These are phyloP conservation scores for Emmonsiellopsis sp. DNA, from an alignment of 2,329 filamentous ascomycete genomes.

Conservation along the genomic window DNA sequence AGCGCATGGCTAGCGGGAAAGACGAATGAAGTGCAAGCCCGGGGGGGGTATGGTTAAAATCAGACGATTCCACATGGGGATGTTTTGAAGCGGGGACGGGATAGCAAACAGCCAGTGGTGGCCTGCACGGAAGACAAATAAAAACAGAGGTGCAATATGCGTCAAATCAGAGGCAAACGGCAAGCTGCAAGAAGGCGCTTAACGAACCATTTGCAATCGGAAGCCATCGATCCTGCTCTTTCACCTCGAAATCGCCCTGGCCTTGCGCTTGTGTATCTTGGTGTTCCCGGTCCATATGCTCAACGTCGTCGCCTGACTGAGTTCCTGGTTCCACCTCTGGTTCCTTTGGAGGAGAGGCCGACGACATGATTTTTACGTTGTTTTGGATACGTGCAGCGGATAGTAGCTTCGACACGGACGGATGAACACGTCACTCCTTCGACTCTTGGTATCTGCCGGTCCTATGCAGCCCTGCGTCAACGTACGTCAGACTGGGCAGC, in stretches of 20 bases:
- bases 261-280: slow-evolving; percentile 64
- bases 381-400: slow-evolving; percentile 25
- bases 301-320: slow-evolving; percentile 85
- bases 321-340: slow-evolving; percentile 79
- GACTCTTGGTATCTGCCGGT: slow-evolving; percentile 8
- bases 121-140: slow-evolving; percentile 16
- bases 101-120: slow-evolving; percentile 18
- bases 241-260: slow-evolving; percentile 92
- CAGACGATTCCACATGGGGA: slow-evolving; percentile 2
- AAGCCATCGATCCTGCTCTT: slow-evolving; percentile 98
- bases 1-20: slow-evolving; percentile 39
- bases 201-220: slow-evolving; percentile 99
- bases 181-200: slow-evolving; percentile 26
- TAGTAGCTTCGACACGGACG: slow-evolving; percentile 28
- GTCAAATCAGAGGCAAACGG: slow-evolving; percentile 39
- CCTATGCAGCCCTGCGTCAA: slow-evolving; percentile 11
- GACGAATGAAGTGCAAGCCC: slow-evolving; percentile 25
- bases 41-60: slow-evolving; percentile 1
- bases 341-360: slow-evolving; percentile 88
- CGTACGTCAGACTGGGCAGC: slow-evolving; percentile 10
- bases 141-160: slow-evolving; percentile 14
- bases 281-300: slow-evolving; percentile 67
- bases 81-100: slow-evolving; percentile 10
- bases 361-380: slow-evolving; percentile 74
- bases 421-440: slow-evolving; percentile 34